Percentiles rank a stretch among this genome's conserved stretches.
Conservation (phyloP, 345 rosid genomes). For the Corchorus capsularis region DNA sequence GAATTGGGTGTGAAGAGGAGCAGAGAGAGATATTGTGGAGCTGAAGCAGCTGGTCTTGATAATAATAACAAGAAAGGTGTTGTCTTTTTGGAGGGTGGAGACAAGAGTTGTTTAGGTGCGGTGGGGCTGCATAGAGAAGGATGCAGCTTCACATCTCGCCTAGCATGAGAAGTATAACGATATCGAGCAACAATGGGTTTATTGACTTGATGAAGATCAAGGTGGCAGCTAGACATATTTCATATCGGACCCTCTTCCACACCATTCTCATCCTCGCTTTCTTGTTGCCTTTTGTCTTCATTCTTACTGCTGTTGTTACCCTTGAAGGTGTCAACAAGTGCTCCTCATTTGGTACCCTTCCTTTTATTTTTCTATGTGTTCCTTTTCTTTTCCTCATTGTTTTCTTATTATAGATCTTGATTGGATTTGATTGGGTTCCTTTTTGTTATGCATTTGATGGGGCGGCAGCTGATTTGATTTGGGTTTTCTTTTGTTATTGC, state of each 20-base stretch:
- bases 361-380: slow-evolving; percentile 3
- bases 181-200: slow-evolving; percentile 97
- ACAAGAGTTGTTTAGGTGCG: slow-evolving; percentile 23
- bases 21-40: slow-evolving; percentile 30
- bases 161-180: slow-evolving; percentile 99
- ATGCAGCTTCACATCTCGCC: slow-evolving; percentile 99
- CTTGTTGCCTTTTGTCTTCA: slow-evolving; percentile 97
- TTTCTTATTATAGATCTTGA: slow-evolving; percentile 27
- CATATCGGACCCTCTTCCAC: slow-evolving; percentile 94
- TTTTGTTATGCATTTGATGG: not conserved
- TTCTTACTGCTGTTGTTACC: slow-evolving; percentile 96
- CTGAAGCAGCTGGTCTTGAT: slow-evolving; percentile 24
- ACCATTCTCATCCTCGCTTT: slow-evolving; percentile 95
- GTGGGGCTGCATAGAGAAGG: slow-evolving; percentile 79
- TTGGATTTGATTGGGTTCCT: slow-evolving; percentile 21
- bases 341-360: slow-evolving; percentile 85
- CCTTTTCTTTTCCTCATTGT: not conserved
- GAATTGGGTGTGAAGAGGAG: slow-evolving; percentile 37
- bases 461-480: slow-evolving; percentile 19
- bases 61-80: slow-evolving; percentile 1
- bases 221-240: slow-evolving; percentile 99
- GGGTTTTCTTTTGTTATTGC: not conserved
- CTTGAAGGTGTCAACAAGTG: slow-evolving; percentile 99
- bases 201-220: slow-evolving; percentile 99
- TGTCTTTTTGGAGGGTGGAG: slow-evolving; percentile 6